phyloP scores from a whole-genome alignment of 2,329 filamentous ascomycete species.

The Chaetomium olivaceum region DNA sequence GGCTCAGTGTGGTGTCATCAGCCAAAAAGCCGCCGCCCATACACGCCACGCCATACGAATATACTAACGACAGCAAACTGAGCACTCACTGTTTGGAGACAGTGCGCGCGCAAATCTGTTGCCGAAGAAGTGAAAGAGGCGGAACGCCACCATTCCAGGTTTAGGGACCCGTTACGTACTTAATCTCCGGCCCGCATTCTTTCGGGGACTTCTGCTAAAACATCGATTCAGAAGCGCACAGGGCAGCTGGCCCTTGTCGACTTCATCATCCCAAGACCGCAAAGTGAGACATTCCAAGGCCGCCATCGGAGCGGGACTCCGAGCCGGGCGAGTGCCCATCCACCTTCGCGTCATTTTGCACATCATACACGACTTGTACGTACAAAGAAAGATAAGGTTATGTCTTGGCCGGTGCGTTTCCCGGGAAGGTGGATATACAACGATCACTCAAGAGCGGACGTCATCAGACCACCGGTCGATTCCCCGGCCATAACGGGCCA shows the following conservation, averaged over 20 bases:
- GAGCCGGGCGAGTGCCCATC: background rate
- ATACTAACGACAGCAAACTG: background rate
- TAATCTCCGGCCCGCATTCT: background rate
- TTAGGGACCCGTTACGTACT: background rate
- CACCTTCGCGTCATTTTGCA: constrained; percentile 15
- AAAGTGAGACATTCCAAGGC: background rate
- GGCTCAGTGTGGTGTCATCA: background rate
- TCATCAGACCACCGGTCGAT: background rate
- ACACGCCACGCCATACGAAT: background rate
- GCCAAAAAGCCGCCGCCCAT: too few species aligned
- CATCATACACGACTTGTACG: background rate
- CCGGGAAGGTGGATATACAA: background rate
- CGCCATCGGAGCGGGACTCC: constrained; percentile 3
- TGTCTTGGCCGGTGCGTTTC: background rate
- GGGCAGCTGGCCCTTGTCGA: background rate
- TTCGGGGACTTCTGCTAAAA: background rate
- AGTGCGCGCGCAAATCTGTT: background rate
- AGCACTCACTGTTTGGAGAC: background rate
- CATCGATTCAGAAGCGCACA: background rate
- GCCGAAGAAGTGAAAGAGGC: background rate
- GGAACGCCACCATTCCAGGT: constrained; percentile 1
- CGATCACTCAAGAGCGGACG: background rate
- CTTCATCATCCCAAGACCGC: background rate
- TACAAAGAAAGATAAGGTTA: constrained; percentile 3
- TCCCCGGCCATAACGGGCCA: background rate